These are phyloP conservation scores for Salix koriyanagi DNA, from an alignment of 345 rosid genomes.

Conservation along the genomic window DNA sequence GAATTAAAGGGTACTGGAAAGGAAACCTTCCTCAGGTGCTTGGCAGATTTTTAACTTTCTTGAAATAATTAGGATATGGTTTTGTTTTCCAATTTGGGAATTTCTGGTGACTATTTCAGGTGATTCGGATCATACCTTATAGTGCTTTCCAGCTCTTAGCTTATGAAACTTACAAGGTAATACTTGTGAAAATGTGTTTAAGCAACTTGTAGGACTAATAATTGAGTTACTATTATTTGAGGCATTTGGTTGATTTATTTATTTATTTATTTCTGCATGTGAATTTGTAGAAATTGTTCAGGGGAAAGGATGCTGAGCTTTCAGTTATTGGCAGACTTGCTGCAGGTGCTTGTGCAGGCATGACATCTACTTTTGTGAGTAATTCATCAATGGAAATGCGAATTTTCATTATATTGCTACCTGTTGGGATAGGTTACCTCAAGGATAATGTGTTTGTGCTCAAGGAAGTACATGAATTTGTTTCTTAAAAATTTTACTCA, in stretches of 20 bases:
- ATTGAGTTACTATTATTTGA: not conserved
- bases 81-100: constrained; percentile 17
- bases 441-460: not conserved
- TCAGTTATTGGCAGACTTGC: constrained; percentile 88
- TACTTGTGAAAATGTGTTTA: not conserved
- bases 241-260: constrained; percentile 5
- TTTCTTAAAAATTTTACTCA: not conserved
- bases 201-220: not conserved
- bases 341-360: constrained; percentile 99
- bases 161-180: constrained; percentile 90
- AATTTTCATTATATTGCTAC: not conserved
- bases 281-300: constrained; percentile 67
- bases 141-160: constrained; percentile 95
- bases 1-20: constrained; percentile 96
- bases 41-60: not conserved
- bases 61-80: not conserved
- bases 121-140: constrained; percentile 82
- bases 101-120: constrained; percentile 43
- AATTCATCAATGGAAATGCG: not conserved
- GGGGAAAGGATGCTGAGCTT: constrained; percentile 70
- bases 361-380: constrained; percentile 96
- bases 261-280: constrained; percentile 10
- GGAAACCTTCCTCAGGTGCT: constrained; percentile 96
- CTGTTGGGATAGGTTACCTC: not conserved
- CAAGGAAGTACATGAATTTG: not conserved